Conservation (phyloP, 2,329 filamentous ascomycete species). For the Xylariales sp. region DNA sequence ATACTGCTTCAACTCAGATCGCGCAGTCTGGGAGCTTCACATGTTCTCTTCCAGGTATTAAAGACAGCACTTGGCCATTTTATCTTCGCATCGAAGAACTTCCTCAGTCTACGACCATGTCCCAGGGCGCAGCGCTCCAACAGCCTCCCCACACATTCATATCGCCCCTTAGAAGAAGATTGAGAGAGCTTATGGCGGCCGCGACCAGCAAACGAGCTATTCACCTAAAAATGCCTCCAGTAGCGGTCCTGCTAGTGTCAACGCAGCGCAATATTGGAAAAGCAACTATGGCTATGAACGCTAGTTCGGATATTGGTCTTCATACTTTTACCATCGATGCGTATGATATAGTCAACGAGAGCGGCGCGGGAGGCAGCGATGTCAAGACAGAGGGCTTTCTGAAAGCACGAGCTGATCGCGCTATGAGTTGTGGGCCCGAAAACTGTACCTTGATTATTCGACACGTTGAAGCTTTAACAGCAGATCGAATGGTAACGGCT, state of each 20-base stretch:
- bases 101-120: constrained; percentile 61
- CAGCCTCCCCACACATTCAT: constrained; percentile 63
- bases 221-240: constrained; percentile 85
- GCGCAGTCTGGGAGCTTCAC: constrained; percentile 91
- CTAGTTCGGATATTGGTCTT: constrained; percentile 88
- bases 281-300: constrained; percentile 77
- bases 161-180: constrained; percentile 72
- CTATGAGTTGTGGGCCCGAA: constrained; percentile 86
- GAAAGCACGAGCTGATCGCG: constrained; percentile 86
- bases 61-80: constrained; percentile 85
- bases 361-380: constrained; percentile 85
- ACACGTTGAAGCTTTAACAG: constrained; percentile 90
- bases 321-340: constrained; percentile 91
- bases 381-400: constrained; percentile 94
- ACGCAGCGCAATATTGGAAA: constrained; percentile 96
- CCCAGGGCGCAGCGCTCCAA: constrained; percentile 55
- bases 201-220: constrained; percentile 89
- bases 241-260: constrained; percentile 88
- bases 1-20: constrained; percentile 87
- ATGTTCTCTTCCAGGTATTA: constrained; percentile 79
- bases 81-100: constrained; percentile 83
- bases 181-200: constrained; percentile 87
- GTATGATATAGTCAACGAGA: constrained; percentile 94
- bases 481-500: constrained; percentile 87
- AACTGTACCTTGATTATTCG: constrained; percentile 86